A percentile compares a stretch with the other conserved stretches of the same genome.
phyloP scores from a whole-genome alignment of 345 rosid genomes.

The Camelina neglecta region DNA sequence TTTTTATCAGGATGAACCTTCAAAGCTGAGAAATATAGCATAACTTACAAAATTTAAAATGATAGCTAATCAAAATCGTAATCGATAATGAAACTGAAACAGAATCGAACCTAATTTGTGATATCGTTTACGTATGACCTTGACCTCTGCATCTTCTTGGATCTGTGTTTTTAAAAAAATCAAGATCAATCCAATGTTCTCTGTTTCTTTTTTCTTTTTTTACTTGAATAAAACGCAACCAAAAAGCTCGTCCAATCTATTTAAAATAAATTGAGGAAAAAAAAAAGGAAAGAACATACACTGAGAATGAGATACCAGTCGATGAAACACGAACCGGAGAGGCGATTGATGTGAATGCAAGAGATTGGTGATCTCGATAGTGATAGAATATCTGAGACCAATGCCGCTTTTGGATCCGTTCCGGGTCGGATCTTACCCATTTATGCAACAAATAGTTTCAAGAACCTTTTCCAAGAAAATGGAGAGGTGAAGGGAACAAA shows the following conservation, averaged over 20 bases:
- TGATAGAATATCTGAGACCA: slow-evolving; percentile 71
- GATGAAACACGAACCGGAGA: slow-evolving; percentile 55
- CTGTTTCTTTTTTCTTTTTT: background rate
- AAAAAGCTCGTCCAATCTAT: background rate
- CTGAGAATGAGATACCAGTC: slow-evolving; percentile 92
- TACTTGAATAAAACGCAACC: background rate
- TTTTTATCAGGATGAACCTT: slow-evolving; percentile 97
- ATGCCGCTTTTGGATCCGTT: slow-evolving; percentile 52
- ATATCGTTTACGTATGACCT: slow-evolving; percentile 67
- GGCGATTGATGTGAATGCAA: slow-evolving; percentile 56
- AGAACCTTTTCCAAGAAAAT: background rate
- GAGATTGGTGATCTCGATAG: slow-evolving; percentile 52
- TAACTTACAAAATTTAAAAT: too few species aligned
- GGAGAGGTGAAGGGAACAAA: background rate
- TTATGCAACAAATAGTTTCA: slow-evolving; percentile 10
- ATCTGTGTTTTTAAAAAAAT: slow-evolving; percentile 50
- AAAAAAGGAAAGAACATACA: slow-evolving; percentile 50
- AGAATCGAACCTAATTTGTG: slow-evolving; percentile 68
- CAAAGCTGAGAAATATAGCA: slow-evolving; percentile 57
- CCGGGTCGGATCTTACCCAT: slow-evolving; percentile 60
- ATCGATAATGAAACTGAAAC: background rate
- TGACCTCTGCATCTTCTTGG: slow-evolving; percentile 67
- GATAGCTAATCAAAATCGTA: background rate
- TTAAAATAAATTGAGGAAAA: background rate
- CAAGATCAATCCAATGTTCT: slow-evolving; percentile 9